These are phyloP conservation scores for Tylopilus sp. DNA, from an alignment of 1,284 basidiomycete species.

Conservation along the genomic window DNA sequence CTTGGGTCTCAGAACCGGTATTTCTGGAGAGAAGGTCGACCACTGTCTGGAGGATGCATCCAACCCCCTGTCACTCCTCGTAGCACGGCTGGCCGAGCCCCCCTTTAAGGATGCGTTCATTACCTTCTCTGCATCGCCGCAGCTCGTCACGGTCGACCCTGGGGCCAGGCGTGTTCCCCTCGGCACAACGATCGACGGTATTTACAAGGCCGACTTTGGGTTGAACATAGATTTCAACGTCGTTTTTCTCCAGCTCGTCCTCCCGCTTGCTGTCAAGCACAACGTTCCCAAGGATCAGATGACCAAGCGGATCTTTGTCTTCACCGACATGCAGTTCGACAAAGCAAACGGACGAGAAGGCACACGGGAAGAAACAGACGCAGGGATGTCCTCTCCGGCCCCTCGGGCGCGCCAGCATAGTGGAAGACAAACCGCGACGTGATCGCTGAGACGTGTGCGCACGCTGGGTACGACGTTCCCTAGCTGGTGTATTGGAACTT, in stretches of 20 bases:
- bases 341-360: no score
- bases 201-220: constrained; percentile 48
- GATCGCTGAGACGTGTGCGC: constrained; percentile 49
- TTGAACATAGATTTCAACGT: constrained; percentile 60
- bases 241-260: constrained; percentile 56
- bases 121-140: constrained; percentile 55
- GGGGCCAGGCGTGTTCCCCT: constrained; percentile 32
- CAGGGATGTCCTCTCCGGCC: no score
- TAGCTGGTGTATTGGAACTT: constrained; percentile 66
- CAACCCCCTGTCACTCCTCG: constrained; percentile 59
- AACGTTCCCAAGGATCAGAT: constrained; percentile 60
- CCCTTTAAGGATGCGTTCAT: constrained; percentile 67
- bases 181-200: constrained; percentile 35
- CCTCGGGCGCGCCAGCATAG: no score
- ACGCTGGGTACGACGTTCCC: constrained; percentile 64
- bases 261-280: constrained; percentile 53
- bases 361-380: no score
- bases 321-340: constrained; percentile 79
- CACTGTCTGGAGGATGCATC: constrained; percentile 44
- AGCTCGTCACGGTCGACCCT: constrained; percentile 48
- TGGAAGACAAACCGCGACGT: constrained; percentile 63
- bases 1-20: constrained; percentile 34
- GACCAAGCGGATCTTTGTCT: constrained; percentile 71
- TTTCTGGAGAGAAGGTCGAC: constrained; percentile 27
- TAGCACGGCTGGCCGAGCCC: constrained; percentile 55